Evolutionary conservation across 192 early-diverging fungal species (phyloP).

Genomic region (Ramicandelaber brevisporus): DNA sequence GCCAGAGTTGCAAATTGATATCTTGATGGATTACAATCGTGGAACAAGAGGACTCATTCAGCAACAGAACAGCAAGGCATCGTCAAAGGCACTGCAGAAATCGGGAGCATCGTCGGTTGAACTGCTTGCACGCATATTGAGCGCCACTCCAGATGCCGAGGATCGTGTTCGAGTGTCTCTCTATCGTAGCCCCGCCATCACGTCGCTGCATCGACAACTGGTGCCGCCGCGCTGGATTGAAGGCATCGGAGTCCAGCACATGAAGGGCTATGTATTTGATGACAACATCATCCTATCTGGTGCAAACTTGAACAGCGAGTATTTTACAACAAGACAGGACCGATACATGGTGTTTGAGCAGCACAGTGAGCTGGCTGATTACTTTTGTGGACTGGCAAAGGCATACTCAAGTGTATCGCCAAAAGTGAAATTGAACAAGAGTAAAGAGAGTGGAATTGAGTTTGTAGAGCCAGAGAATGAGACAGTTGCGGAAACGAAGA

Average conservation of each 20-base stretch:
- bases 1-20: constrained; percentile 24
- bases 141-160: too few relatives aligned
- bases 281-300: constrained; percentile 46
- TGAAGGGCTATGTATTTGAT: constrained; percentile 84
- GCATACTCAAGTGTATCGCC: too few relatives aligned
- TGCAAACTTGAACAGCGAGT: constrained; percentile 80
- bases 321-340: constrained; percentile 90
- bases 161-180: constrained; percentile 37
- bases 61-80: constrained; percentile 27
- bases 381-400: constrained; percentile 40
- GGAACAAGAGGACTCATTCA: constrained; percentile 40
- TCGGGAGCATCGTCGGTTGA: constrained; percentile 3
- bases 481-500: too few relatives aligned
- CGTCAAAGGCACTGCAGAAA: constrained; percentile 22
- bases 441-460: too few relatives aligned
- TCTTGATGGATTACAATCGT: constrained; percentile 76
- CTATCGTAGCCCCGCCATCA: constrained; percentile 75
- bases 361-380: constrained; percentile 23
- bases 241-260: constrained; percentile 78
- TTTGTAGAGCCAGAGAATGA: too few relatives aligned
- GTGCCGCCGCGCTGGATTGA: constrained; percentile 81
- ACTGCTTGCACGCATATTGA: too few relatives aligned
- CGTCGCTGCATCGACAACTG: constrained; percentile 30
- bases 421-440: too few relatives aligned
- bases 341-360: constrained; percentile 56